Evolutionary conservation across 768 basidiomycete species (phyloP), one percentile per base, ranked within the genome.

Genomic region (Tulasnella sp.): DNA sequence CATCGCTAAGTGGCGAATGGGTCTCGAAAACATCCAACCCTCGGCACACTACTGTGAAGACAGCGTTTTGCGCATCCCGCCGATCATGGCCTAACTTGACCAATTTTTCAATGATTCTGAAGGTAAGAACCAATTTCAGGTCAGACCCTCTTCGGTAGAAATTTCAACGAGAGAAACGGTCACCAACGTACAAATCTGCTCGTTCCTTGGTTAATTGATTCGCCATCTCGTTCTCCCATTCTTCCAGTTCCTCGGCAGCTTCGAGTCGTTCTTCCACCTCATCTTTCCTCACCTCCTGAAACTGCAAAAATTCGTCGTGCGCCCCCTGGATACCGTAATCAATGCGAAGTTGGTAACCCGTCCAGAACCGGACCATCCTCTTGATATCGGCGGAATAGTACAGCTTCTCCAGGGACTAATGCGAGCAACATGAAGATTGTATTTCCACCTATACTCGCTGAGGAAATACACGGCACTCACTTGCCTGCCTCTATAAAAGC

Each of bases 301-400:
- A 78, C 34, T 31, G 1, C 20, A 40, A 60, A 44, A 50, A 46
- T 7, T 64, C 50, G 1, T 24, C 12, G 28, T 31, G 34, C n/a
- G 77, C 77, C 34, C 58, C 77, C 20, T 48, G 3, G 22, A 58
- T 54, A 3, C 60, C 60, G 40, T 58, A 58, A 7, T 37, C 50
- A 28, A 78, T 34, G 22, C 77, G 77, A 64, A 58, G 48, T 20
- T 78, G 31, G 20, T 40, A 78, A 54, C 64, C 77, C 18, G 37
- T 24, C 9, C 69, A 31, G 7, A 41, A 34, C 34, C 24, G 37
- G 7, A 41, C 60, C 77, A 78, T 64, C 37, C 64, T 40, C 6
- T 12, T 46, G 58, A 78, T 40, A 24, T 64, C 9, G 3, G 64
- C 12, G 3, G 64, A 69, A n/a, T 28, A 31, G 28, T 69, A 69